Evolutionary conservation across 352 stramenopile species (phyloP).

Genomic region (Phytopythium montanum): DNA sequence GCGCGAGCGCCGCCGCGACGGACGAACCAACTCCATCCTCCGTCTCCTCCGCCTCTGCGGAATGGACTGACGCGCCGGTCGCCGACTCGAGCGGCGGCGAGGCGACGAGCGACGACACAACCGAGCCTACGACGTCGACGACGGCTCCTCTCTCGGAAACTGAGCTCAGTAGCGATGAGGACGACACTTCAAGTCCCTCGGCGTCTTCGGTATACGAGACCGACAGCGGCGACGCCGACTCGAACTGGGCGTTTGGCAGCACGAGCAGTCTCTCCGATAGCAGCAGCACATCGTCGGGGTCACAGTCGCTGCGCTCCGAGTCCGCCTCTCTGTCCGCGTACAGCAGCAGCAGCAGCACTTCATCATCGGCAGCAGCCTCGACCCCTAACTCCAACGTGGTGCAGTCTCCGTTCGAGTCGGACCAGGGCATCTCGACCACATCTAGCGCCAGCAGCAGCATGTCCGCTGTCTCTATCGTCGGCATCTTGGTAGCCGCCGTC

Average conservation of each 20-base stretch:
- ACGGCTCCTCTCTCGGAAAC: neutral
- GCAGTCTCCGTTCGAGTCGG: slow-evolving; percentile 6
- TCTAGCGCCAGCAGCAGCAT: slow-evolving; percentile 3
- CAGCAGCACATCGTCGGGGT: neutral
- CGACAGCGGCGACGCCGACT: neutral
- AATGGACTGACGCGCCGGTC: neutral
- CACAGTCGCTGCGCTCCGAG: neutral
- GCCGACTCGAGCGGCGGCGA: neutral
- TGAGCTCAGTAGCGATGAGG: neutral
- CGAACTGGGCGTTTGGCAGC: neutral
- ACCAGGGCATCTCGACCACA: slow-evolving; percentile 2
- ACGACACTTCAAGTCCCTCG: neutral
- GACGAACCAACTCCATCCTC: neutral
- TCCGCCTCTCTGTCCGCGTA: neutral
- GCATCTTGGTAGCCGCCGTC: slow-evolving; percentile 30
- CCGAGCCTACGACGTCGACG: neutral
- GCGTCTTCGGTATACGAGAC: neutral
- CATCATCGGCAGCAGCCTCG: neutral
- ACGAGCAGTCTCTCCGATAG: neutral
- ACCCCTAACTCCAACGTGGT: neutral
- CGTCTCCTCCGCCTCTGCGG: neutral
- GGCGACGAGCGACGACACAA: slow-evolving; percentile 1
- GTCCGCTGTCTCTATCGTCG: slow-evolving; percentile 18
- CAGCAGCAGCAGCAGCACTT: neutral
- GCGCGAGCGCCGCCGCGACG: neutral